Percentiles rank a stretch among this genome's conserved stretches.
phyloP scores from a whole-genome alignment of 495 filamentous ascomycete genomes.

The Choiromyces venosus region DNA sequence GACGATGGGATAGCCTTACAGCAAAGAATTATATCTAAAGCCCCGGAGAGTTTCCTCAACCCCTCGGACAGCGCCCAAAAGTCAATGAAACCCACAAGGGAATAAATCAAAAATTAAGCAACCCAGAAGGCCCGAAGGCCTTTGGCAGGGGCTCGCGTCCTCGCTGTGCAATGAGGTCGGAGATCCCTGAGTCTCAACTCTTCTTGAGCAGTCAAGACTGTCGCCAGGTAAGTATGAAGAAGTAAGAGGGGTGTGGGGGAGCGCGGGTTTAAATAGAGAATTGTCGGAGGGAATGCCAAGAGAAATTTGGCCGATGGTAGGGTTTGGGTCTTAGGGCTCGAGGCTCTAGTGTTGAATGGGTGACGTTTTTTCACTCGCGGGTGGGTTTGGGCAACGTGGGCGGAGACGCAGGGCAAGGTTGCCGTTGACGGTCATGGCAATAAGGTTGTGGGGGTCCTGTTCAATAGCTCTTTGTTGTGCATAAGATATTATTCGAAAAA shows the following conservation, averaged over 20 bases:
- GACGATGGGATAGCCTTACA: too few relatives aligned
- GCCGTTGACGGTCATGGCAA: too few relatives aligned
- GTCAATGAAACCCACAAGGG: background rate
- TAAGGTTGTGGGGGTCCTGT: background rate
- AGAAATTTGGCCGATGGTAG: constrained; percentile 18
- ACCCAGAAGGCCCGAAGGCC: constrained; percentile 36
- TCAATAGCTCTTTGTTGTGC: background rate
- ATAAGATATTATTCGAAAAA: background rate
- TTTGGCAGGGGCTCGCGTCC: constrained; percentile 37
- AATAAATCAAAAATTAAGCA: constrained; percentile 35
- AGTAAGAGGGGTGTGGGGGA: constrained; percentile 9
- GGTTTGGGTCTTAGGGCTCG: constrained; percentile 18
- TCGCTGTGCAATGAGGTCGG: constrained; percentile 34
- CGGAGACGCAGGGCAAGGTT: too few relatives aligned
- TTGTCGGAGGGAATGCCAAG: constrained; percentile 10
- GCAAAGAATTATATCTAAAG: background rate
- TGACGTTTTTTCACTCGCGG: too few relatives aligned
- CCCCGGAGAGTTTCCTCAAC: background rate
- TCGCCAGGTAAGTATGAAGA: constrained; percentile 37
- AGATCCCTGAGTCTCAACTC: constrained; percentile 15
- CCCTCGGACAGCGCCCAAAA: background rate
- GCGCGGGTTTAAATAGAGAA: constrained; percentile 9
- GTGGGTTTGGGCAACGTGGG: too few relatives aligned
- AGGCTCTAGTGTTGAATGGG: too few relatives aligned
- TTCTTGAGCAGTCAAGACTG: constrained; percentile 26